phyloP scores from a whole-genome alignment of 2,329 filamentous ascomycete genomes.

The Aspergillus fumigatus region DNA sequence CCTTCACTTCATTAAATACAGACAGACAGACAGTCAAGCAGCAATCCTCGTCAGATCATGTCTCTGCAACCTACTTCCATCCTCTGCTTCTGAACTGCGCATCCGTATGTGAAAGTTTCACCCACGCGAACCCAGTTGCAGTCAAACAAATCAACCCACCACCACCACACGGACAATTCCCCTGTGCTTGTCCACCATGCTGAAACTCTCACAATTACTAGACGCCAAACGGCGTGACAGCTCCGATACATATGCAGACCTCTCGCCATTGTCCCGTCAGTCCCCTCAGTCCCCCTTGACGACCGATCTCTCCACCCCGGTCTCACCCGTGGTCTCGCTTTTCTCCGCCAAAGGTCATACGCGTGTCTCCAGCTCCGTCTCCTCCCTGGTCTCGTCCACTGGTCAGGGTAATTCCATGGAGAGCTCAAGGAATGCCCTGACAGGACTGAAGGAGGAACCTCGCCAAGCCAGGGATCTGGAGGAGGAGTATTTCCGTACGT shows the following conservation, averaged over 20 bases:
- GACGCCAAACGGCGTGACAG: slow-evolving; percentile 30
- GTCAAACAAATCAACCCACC: slow-evolving; percentile 1
- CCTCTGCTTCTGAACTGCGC: slow-evolving; percentile 11
- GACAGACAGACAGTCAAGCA: not conserved
- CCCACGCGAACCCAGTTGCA: slow-evolving; percentile 7
- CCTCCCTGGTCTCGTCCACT: slow-evolving; percentile 64
- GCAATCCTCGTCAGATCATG: not conserved
- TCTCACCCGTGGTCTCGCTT: slow-evolving; percentile 37
- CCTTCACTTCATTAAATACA: not conserved
- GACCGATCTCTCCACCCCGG: slow-evolving; percentile 33
- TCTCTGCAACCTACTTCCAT: slow-evolving; percentile 5
- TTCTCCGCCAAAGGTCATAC: slow-evolving; percentile 37
- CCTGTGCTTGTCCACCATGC: slow-evolving; percentile 23
- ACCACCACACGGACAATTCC: not conserved
- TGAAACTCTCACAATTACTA: slow-evolving; percentile 31
- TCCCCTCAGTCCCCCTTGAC: slow-evolving; percentile 30
- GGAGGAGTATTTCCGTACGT: slow-evolving; percentile 70
- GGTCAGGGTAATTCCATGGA: slow-evolving; percentile 49
- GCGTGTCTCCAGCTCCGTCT: slow-evolving; percentile 62
- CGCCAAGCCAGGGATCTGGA: slow-evolving; percentile 52
- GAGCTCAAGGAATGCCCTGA: slow-evolving; percentile 60
- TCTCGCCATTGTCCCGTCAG: slow-evolving; percentile 15
- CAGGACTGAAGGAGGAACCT: slow-evolving; percentile 81
- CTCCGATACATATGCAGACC: slow-evolving; percentile 22
- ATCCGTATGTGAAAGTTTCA: slow-evolving; percentile 15